These are phyloP conservation scores for Chenopodium suecicum DNA, from an alignment of 148 eudicot genomes.

Conservation along the genomic window DNA sequence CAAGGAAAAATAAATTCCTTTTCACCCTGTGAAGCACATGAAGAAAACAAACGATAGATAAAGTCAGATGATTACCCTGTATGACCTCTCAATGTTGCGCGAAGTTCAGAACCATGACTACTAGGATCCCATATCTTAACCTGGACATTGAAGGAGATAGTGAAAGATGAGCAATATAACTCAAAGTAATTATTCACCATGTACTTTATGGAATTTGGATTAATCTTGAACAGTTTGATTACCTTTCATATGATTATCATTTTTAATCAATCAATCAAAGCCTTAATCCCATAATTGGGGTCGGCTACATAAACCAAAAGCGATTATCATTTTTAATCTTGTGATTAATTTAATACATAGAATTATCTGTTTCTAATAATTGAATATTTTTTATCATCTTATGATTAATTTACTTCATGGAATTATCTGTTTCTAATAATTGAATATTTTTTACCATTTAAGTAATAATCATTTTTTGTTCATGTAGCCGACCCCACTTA, in stretches of 20 bases:
- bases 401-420: neutral
- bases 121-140: constrained; percentile 92
- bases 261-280: no score
- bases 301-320: no score
- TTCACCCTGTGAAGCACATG: neutral
- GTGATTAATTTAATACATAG: neutral
- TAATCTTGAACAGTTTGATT: neutral
- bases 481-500: no score
- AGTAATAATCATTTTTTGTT: no score
- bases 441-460: neutral
- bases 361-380: neutral
- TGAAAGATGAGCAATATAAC: neutral
- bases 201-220: neutral
- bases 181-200: neutral
- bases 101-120: constrained; percentile 80
- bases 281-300: no score
- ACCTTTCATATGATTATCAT: neutral
- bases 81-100: constrained; percentile 81
- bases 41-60: neutral
- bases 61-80: constrained; percentile 50
- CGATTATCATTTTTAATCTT: neutral
- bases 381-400: neutral
- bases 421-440: neutral
- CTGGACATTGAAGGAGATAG: constrained; percentile 35
- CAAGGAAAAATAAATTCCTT: neutral